These are phyloP conservation scores for Pseudogymnoascus sp. DNA, from an alignment of 2,329 filamentous ascomycete genomes.

Conservation along the genomic window DNA sequence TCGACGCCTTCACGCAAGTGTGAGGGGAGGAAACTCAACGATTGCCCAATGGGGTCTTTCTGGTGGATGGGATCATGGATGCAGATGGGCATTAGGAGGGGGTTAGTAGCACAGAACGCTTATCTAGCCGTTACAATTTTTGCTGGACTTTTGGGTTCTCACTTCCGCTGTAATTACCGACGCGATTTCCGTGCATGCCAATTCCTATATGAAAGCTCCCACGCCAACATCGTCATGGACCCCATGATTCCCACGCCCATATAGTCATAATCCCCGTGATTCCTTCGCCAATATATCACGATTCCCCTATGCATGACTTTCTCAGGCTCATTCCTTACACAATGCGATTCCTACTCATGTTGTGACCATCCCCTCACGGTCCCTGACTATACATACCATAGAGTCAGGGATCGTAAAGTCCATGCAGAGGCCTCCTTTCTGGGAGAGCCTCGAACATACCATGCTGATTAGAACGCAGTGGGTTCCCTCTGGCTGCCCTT, in stretches of 20 bases:
- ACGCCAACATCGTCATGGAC: not conserved
- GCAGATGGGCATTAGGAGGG: not conserved
- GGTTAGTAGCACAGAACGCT: not conserved
- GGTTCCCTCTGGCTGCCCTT: not conserved
- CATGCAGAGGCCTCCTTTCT: not conserved
- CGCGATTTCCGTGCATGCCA: not conserved
- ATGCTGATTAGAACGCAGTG: no score
- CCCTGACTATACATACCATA: not conserved
- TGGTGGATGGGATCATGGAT: not conserved
- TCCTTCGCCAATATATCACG: not conserved
- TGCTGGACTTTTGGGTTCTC: not conserved
- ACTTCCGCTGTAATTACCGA: not conserved
- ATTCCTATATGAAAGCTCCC: not conserved
- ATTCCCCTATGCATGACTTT: not conserved
- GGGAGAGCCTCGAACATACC: not conserved
- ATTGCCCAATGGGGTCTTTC: not conserved
- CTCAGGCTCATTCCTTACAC: not conserved
- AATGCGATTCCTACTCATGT: not conserved
- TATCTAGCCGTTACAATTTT: not conserved
- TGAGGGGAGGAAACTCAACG: not conserved
- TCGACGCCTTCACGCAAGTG: not conserved
- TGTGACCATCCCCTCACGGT: not conserved
- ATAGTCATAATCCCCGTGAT: not conserved
- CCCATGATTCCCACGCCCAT: not conserved
- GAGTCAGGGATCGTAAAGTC: not conserved